phyloP scores from a whole-genome alignment of 1,139 yeast genomes.

The Lodderomyces theae region DNA sequence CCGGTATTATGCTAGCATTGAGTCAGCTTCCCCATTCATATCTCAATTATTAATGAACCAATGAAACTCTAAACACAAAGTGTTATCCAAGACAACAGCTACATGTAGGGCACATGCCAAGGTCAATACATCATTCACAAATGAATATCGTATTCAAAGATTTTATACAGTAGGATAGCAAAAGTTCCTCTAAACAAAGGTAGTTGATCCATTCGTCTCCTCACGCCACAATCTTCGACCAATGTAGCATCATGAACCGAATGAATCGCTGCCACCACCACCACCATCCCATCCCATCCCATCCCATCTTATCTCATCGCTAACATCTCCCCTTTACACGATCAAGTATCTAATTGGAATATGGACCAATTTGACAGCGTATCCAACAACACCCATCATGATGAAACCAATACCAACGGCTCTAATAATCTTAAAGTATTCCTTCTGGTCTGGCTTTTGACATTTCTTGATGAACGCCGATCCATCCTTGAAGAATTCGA shows the following conservation, averaged over 20 bases:
- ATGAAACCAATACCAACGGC: constrained; percentile 97
- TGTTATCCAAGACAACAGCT: background rate
- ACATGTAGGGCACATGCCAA: too few species aligned
- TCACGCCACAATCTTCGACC: background rate
- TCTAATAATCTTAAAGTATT: constrained; percentile 81
- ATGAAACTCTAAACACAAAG: too few species aligned
- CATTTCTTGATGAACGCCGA: constrained; percentile 84
- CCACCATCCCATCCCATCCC: background rate
- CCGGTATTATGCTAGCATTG: too few species aligned
- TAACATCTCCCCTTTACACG: too few species aligned
- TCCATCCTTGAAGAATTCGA: constrained; percentile 90
- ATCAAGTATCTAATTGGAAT: constrained; percentile 96
- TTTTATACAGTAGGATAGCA: background rate
- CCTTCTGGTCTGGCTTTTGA: constrained; percentile 88
- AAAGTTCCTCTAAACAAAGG: too few species aligned
- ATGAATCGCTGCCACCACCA: background rate
- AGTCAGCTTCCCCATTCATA: too few species aligned
- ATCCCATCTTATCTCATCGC: background rate
- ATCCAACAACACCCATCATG: constrained; percentile 98
- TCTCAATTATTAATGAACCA: too few species aligned
- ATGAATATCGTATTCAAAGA: background rate
- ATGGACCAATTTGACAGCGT: constrained; percentile 89
- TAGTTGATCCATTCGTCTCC: too few species aligned
- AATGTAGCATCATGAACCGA: background rate
- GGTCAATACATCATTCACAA: too few species aligned